phyloP scores from a whole-genome alignment of 163 green algal genomes.

The Scenedesmus sp. region DNA sequence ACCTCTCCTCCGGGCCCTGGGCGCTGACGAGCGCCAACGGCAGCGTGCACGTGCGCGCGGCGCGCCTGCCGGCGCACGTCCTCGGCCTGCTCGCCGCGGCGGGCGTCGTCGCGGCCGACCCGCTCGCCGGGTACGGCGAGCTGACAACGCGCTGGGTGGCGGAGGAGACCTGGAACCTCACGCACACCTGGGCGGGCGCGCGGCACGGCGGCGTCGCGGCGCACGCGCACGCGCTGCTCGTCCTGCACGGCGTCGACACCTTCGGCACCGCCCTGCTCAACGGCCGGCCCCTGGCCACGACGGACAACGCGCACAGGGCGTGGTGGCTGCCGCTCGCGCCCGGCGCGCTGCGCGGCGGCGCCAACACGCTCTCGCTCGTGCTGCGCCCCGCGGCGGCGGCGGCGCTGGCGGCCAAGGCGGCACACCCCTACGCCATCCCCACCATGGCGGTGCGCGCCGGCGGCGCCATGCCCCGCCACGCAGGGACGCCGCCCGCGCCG shows the following conservation, averaged over 20 bases:
- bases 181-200: not conserved
- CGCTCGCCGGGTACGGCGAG: slow-evolving; percentile 66
- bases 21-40: slow-evolving; percentile 26
- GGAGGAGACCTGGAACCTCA: slow-evolving; percentile 71
- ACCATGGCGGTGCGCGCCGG: slow-evolving; percentile 39
- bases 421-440: slow-evolving; percentile 14
- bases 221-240: slow-evolving; percentile 49
- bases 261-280: slow-evolving; percentile 68
- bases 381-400: slow-evolving; percentile 1
- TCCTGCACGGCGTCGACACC: slow-evolving; percentile 72
- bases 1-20: slow-evolving; percentile 14
- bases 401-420: not conserved
- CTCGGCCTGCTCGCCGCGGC: slow-evolving; percentile 19
- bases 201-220: not conserved
- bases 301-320: slow-evolving; percentile 53
- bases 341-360: slow-evolving; percentile 12
- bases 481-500: no score
- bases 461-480: no score
- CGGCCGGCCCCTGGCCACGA: slow-evolving; percentile 33
- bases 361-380: slow-evolving; percentile 34
- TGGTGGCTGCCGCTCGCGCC: slow-evolving; percentile 15
- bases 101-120: slow-evolving; percentile 3
- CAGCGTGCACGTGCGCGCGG: not conserved
- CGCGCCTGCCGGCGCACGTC: slow-evolving; percentile 6
- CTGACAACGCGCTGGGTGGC: slow-evolving; percentile 65